Percentiles rank a stretch among this genome's conserved stretches.
Conservation (phyloP, 1,284 basidiomycete species). For the Irpex sp. region DNA sequence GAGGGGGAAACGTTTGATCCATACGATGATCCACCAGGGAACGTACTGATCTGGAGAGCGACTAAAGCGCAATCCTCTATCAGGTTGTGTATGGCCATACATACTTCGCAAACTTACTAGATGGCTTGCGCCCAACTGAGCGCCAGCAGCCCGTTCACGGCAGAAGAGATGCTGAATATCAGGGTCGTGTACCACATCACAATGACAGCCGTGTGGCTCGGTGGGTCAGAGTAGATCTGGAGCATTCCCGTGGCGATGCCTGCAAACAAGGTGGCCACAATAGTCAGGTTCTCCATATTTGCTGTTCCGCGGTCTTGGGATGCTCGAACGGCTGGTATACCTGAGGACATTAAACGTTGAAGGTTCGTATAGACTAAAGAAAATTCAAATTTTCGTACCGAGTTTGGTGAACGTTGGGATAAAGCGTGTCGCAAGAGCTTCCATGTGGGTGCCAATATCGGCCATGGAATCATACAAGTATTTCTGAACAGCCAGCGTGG, state of each 20-base stretch:
- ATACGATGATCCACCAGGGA: conserved; percentile 79
- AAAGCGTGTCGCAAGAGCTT: conserved; percentile 63
- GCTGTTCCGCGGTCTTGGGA: conserved; percentile 73
- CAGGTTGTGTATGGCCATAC: too few species aligned
- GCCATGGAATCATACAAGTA: conserved; percentile 75
- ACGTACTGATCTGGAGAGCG: conserved; percentile 63
- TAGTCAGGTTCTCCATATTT: conserved; percentile 75
- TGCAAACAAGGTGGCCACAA: conserved; percentile 82
- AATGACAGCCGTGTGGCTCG: conserved; percentile 56
- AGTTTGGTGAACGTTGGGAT: conserved; percentile 78
- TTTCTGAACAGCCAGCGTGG: conserved; percentile 72
- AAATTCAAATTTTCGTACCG: too few species aligned
- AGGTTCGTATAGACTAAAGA: too few species aligned
- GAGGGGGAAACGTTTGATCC: conserved; percentile 77
- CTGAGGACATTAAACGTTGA: too few species aligned
- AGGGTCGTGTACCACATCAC: conserved; percentile 72
- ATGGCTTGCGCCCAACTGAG: conserved; percentile 78
- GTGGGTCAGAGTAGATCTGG: conserved; percentile 61
- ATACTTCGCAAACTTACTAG: neutral
- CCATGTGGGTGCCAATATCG: conserved; percentile 77
- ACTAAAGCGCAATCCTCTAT: conserved; percentile 36
- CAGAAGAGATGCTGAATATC: conserved; percentile 75
- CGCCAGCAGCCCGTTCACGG: conserved; percentile 72
- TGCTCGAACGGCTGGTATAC: conserved; percentile 79
- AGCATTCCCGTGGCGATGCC: conserved; percentile 78